Evolutionary conservation across 495 filamentous ascomycete genomes (phyloP), one percentile per base, ranked within the genome.

Genomic region (Penicillium paxilli): DNA sequence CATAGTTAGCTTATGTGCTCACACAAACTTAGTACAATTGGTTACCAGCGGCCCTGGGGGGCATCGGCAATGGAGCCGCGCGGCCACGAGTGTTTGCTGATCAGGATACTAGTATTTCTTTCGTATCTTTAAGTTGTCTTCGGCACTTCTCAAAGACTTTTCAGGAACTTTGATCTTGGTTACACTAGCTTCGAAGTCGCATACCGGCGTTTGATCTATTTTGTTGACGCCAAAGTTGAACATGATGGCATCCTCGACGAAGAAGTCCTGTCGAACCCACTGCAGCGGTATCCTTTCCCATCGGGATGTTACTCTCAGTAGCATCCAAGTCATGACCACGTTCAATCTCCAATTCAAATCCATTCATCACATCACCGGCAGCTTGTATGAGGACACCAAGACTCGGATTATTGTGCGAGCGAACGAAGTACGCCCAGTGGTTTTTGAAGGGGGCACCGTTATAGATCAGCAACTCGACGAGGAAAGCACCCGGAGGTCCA

Each of bases 371-470:
- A 35, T 63, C 60, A 6, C 68, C 64, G 4, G 51, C 51, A 1
- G 59, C 66, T 22, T 66, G 64, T 38, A 69, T 57, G 25, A 53
- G 20, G 2, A 64, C 54, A 4, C 68, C 68, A 11, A 61, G 12
- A 17, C 58, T 12, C 8, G 55, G 37, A 26, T 62, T n/a, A 1
- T 14, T 1, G 17, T 48, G 53, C 3, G 60, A 64, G 17, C 45
- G 49, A 2, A 67, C 33, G 21, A 44, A 71, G 25, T 65, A 69
- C 1, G 64, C 62, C 68, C 68, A 71, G 46, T 71, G 66, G 48
- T 71, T 62, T 48, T 64, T 66, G 56, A 69, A 69, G 14, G 63
- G 64, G 5, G 41, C 23, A 14, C 68, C 68, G 44, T 67, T 71
- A 45, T 28, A 70, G 41, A 63, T 60, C 23, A 69, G 40, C 12